These are phyloP conservation scores for Marasmius sp. DNA, from an alignment of 1,284 basidiomycete genomes.

Conservation along the genomic window DNA sequence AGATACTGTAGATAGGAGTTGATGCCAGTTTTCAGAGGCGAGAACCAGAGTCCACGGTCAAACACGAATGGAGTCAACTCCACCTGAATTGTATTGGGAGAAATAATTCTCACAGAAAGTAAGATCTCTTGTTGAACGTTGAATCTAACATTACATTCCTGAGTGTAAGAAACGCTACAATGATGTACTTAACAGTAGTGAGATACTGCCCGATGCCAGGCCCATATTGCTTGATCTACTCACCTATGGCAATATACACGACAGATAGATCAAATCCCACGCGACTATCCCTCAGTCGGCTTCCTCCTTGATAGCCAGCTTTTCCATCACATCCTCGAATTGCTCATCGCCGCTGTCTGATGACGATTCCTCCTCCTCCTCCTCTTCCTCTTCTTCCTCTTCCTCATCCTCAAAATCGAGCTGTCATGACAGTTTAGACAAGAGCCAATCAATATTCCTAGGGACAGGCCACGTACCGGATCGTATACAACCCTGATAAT, in stretches of 20 bases:
- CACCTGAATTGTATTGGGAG: too few relatives aligned
- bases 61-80: too few relatives aligned
- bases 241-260: background rate
- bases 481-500: conserved; percentile 95
- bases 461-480: conserved; percentile 55
- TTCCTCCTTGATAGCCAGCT: conserved; percentile 46
- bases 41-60: too few relatives aligned
- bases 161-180: background rate
- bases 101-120: too few relatives aligned
- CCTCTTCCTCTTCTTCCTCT: conserved; percentile 39
- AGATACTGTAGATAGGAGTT: too few relatives aligned
- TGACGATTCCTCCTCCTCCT: conserved; percentile 42
- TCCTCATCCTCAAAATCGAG: conserved; percentile 76
- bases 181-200: background rate
- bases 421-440: conserved; percentile 31
- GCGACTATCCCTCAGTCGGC: conserved; percentile 9
- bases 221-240: background rate
- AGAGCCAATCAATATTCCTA: background rate
- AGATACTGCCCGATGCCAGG: background rate
- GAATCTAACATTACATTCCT: background rate
- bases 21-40: too few relatives aligned
- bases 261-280: background rate
- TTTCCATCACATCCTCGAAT: conserved; percentile 68
- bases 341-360: conserved; percentile 44
- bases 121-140: background rate